Evolutionary conservation across 495 filamentous ascomycete species (phyloP).

Genomic region (Xylaria venustula): DNA sequence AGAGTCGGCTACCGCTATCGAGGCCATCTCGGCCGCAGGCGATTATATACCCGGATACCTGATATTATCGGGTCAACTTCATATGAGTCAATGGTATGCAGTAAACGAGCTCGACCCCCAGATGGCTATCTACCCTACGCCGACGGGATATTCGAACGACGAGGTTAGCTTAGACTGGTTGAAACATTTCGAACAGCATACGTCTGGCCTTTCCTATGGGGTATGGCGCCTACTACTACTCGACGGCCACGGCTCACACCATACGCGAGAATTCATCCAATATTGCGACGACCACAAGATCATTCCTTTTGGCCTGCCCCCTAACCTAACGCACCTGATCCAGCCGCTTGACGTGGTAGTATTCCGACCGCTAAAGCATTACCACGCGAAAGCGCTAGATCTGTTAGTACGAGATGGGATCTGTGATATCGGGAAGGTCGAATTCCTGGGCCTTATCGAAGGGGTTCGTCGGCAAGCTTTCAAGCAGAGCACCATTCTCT

Average conservation of each 20-base stretch:
- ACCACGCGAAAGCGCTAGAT: conserved; percentile 2
- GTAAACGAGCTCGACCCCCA: neutral
- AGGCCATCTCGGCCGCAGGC: neutral
- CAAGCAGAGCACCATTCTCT: neutral
- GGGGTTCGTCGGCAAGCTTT: neutral
- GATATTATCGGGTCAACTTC: neutral
- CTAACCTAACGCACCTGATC: neutral
- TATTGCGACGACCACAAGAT: neutral
- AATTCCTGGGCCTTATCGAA: neutral
- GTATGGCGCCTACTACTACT: neutral
- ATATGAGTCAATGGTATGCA: neutral
- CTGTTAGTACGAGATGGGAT: neutral
- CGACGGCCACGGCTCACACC: neutral
- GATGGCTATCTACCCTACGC: neutral
- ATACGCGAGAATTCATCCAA: conserved; percentile 1
- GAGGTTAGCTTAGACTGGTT: neutral
- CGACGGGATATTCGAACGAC: neutral
- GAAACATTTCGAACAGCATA: neutral
- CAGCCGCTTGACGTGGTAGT: conserved; percentile 1
- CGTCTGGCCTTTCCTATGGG: neutral
- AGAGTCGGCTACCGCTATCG: conserved; percentile 4
- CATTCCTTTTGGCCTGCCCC: neutral
- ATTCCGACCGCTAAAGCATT: conserved; percentile 1
- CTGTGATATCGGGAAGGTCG: neutral
- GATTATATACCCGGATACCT: neutral